Conservation (phyloP, 306 rosid species). For the Rosa persica region DNA sequence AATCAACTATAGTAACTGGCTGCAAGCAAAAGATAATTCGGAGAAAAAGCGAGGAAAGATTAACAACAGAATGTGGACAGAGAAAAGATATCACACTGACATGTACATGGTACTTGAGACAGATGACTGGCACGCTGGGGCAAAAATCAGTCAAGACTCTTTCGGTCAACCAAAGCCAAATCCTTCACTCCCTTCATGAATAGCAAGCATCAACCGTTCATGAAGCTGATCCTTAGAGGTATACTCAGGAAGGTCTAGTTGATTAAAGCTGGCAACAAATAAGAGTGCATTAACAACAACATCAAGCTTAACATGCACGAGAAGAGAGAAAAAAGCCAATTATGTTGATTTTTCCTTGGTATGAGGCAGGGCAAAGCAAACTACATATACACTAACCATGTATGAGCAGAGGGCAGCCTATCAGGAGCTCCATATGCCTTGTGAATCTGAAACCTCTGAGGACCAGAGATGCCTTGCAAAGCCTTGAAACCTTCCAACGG, state of each 20-base stretch:
- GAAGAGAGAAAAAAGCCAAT: not conserved
- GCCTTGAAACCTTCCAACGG: slow-evolving; percentile 98
- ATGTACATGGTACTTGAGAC: slow-evolving; percentile 51
- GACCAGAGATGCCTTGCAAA: slow-evolving; percentile 97
- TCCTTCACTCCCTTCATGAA: slow-evolving; percentile 97
- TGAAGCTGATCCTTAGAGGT: slow-evolving; percentile 90
- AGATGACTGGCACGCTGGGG: slow-evolving; percentile 36
- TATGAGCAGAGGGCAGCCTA: slow-evolving; percentile 95
- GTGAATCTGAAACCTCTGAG: slow-evolving; percentile 98
- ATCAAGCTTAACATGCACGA: slow-evolving; percentile 4
- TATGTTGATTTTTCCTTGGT: not conserved
- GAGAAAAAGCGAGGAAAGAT: not conserved
- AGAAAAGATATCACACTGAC: slow-evolving; percentile 31
- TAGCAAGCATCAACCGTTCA: slow-evolving; percentile 93
- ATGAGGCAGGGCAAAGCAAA: not conserved
- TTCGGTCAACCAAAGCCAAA: slow-evolving; percentile 80
- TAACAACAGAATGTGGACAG: not conserved
- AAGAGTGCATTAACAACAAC: slow-evolving; percentile 30
- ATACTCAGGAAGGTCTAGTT: slow-evolving; percentile 96
- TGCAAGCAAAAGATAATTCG: not conserved
- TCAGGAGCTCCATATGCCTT: slow-evolving; percentile 99
- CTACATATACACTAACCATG: slow-evolving; percentile 60
- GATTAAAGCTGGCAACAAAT: slow-evolving; percentile 75
- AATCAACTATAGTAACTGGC: not conserved
- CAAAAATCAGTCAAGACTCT: slow-evolving; percentile 17